Conservation (phyloP, 805 yeast genomes). For the Hyphopichia homilentoma region DNA sequence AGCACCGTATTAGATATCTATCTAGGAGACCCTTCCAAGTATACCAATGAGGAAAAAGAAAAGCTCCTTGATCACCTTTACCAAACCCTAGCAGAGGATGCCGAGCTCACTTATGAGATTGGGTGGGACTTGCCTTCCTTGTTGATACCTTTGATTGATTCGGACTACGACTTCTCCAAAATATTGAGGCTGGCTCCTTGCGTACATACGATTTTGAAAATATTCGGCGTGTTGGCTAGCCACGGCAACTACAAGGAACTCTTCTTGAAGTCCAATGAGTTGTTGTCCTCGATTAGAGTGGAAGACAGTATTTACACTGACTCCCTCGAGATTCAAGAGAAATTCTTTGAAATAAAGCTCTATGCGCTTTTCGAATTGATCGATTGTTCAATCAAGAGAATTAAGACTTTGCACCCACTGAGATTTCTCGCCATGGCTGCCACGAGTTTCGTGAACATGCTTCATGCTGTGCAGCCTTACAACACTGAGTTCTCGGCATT, state of each 20-base stretch:
- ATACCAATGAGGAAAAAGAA: slow-evolving; percentile 47
- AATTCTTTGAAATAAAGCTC: slow-evolving; percentile 52
- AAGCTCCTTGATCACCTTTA: slow-evolving; percentile 44
- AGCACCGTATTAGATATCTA: slow-evolving; percentile 69
- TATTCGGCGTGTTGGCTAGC: slow-evolving; percentile 61
- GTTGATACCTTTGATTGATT: slow-evolving; percentile 52
- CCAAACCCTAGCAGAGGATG: slow-evolving; percentile 40
- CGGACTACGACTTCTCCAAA: slow-evolving; percentile 18
- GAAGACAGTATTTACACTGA: slow-evolving; percentile 11
- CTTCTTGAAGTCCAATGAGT: slow-evolving; percentile 66
- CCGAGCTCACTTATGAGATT: slow-evolving; percentile 55
- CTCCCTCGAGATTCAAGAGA: slow-evolving; percentile 11
- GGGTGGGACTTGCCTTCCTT: slow-evolving; percentile 92
- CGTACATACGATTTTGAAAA: slow-evolving; percentile 35
- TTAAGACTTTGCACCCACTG: slow-evolving; percentile 73
- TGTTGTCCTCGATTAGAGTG: slow-evolving; percentile 40
- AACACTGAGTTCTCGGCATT: slow-evolving; percentile 26
- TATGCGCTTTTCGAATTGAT: slow-evolving; percentile 68
- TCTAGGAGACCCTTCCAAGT: slow-evolving; percentile 44
- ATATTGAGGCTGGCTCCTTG: slow-evolving; percentile 37
- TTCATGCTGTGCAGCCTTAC: slow-evolving; percentile 21
- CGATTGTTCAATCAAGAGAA: slow-evolving; percentile 52
- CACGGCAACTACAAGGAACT: slow-evolving; percentile 81
- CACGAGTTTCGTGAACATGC: slow-evolving; percentile 52
- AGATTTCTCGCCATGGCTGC: slow-evolving; percentile 70